Evolutionary conservation across 2,329 filamentous ascomycete genomes (phyloP), one percentile per base, ranked within the genome.

Genomic region (Aspergillus pseudoglaucus): DNA sequence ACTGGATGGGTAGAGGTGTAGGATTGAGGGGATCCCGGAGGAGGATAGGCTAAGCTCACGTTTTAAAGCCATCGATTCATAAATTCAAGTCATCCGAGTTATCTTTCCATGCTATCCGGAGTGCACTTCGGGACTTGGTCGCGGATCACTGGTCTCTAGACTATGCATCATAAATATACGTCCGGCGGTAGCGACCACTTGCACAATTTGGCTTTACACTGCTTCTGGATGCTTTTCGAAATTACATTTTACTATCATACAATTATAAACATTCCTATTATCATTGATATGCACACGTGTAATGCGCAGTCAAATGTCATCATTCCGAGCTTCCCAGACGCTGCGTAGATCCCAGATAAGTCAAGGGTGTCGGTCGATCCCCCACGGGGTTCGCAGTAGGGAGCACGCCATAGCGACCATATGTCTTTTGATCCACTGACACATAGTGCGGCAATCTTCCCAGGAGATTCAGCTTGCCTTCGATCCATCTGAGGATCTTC

Each of bases 401-500:
- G 48, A 97, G 73, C 12, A 96, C 87, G 2, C 91, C 91, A 60
- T 95, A 96, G 46, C 91, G 80, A 6, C 91, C 91, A 61, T 91
- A 95, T 5, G 88, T 95, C 77, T 95, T 96, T 69, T 95, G 90
- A 62, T 97, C 91, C 14, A 96, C 84, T 48, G 88, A 94, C 42
- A 97, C 86, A 61, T 95, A 97, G 69, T 95, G 88, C 40, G 91
- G 91, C 22, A 97, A 71, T 50, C 89, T 79, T 17, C 83, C 87
- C 18, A 95, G 76, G 8, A 97, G 76, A 62, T 95, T 93, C 50
- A 97, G 73, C 65, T 91, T 94, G 15, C 81, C 82, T 71, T 98
- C 93, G 47, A 96, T 78, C 83, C 87, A 97, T 55, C 90, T 80
- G 47, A 97, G 75, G 23, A 86, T 80, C 79, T 86, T 87, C 70